Evolutionary conservation across 768 basidiomycete genomes (phyloP), one percentile per base, ranked within the genome.

Genomic region (Leccinum aurantiacum): DNA sequence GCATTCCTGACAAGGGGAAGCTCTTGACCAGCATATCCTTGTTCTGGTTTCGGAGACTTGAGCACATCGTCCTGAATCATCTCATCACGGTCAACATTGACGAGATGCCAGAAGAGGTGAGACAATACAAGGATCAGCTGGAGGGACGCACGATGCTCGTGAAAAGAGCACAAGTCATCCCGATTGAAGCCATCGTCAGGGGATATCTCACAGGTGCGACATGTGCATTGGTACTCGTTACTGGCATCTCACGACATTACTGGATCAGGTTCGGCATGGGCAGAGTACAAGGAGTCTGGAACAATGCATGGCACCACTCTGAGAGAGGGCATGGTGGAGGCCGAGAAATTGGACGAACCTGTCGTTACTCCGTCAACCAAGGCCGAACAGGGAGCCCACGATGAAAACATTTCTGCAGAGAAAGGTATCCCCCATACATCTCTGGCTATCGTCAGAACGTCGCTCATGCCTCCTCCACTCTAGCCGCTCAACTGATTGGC

Each of bases 291-390:
- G 75, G 88, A 86, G 75, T 80, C 79, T 0, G 86, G 90, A 51
- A 98, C 93, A 0, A 89, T 96, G 4, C 96, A 98, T 66, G 91
- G 91, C 1, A 92, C 97, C 27, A 69, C 78, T 8, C 77, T 97
- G 53, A 89, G 91, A 0, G 74, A 80, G 6, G 92, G 88, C 9
- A 97, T 54, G 79, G 85, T 64, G n/a, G 95, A 99, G 78, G 92
- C 90, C 1, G 82, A 92, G 65, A 87, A 89, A 69, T 77, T 99
- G 22, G 83, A 88, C 1, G 77, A 87, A 60, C 91, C 95, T 2
- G 76, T 98, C 29, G 95, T 99, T 73, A 99, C 97, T 0, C 97
- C 97, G 0, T 96, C 94, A 0, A 98, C 97, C 6, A 98, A 99
- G 72, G 97, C 96, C 1, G 94, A 93, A 57, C 87, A 90, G 67